A percentile compares a stretch with the other conserved stretches of the same genome.
Evolutionary conservation across 2,329 filamentous ascomycete genomes (phyloP).

Genomic region (Coniochaeta prunicola): DNA sequence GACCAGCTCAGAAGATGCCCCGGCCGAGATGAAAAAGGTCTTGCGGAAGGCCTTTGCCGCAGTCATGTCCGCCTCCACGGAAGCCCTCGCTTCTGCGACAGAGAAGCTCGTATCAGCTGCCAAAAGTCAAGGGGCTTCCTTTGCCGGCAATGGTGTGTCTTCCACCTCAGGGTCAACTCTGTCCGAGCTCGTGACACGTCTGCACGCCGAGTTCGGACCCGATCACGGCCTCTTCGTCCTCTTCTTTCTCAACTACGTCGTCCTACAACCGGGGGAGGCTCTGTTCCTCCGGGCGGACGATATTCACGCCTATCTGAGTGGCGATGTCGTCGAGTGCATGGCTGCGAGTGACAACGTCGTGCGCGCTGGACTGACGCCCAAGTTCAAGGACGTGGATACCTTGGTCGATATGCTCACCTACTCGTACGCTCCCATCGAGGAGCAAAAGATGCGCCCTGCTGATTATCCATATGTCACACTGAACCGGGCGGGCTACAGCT

Average conservation of each 20-base stretch:
- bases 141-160: constrained; percentile 65
- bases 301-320: constrained; percentile 89
- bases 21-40: constrained; percentile 63
- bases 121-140: constrained; percentile 58
- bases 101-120: constrained; percentile 66
- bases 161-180: constrained; percentile 63
- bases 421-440: constrained; percentile 84
- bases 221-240: constrained; percentile 93
- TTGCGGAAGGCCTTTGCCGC: constrained; percentile 69
- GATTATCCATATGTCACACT: constrained; percentile 83
- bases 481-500: constrained; percentile 75
- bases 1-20: constrained; percentile 10
- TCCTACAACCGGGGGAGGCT: constrained; percentile 79
- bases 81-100: constrained; percentile 56
- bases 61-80: constrained; percentile 70
- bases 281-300: constrained; percentile 96
- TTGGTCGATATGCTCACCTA: constrained; percentile 91
- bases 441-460: constrained; percentile 84
- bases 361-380: constrained; percentile 92
- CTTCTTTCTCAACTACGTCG: constrained; percentile 96
- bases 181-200: constrained; percentile 66
- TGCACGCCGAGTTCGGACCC: constrained; percentile 76
- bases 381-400: constrained; percentile 93
- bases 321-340: constrained; percentile 99
- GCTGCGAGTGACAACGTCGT: constrained; percentile 98